Evolutionary conservation across 2,329 filamentous ascomycete genomes (phyloP), one percentile per base, ranked within the genome.

Genomic region (Calycina marina): DNA sequence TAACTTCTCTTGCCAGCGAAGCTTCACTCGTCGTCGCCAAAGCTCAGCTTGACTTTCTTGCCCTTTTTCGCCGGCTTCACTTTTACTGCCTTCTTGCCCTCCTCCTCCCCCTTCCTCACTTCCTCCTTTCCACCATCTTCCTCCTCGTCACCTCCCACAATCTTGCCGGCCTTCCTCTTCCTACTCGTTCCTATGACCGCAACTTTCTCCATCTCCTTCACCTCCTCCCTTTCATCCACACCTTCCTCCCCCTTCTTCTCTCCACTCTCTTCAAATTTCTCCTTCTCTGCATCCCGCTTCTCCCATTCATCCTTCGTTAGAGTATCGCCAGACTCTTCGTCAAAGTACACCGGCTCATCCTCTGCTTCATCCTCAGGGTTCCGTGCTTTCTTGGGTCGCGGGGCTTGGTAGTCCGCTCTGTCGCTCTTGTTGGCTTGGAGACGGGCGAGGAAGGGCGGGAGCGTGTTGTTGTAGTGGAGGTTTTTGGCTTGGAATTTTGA

Each of bases 321-420:
- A 4, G 51, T 66, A 17, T 76, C 65, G 34, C 82, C 77, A 30
- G 72, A 78, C 4, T 68, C 63, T 50, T 84, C 80, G 43, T 88
- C 70, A 4, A 90, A 71, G 31, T 83, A 72, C 0, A 83, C 64
- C 0, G 82, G 82, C 30, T 65, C 76, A 52, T 88, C 81, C 44
- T 88, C 81, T 9, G 77, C 78, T 38, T 84, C 73, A 25, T 76
- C 75, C 43, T 77, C 73, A 37, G 60, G 69, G 11, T 68, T 70
- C 20, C 63, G 65, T 56, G 60, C 67, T 57, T 67, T 36, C 41
- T 48, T 48, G 55, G 30, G 62, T 16, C 53, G 43, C 4, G 58
- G n/a, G 13, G 40, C 32, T 10, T 28, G 29, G 26, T 35, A 47
- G 29, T 49, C 48, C 61, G 50, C 62, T 56, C 54, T 51, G 62